A percentile compares a stretch with the other conserved stretches of the same genome.
Conservation (phyloP, 768 basidiomycete genomes). For the Pulveroboletus sp. region DNA sequence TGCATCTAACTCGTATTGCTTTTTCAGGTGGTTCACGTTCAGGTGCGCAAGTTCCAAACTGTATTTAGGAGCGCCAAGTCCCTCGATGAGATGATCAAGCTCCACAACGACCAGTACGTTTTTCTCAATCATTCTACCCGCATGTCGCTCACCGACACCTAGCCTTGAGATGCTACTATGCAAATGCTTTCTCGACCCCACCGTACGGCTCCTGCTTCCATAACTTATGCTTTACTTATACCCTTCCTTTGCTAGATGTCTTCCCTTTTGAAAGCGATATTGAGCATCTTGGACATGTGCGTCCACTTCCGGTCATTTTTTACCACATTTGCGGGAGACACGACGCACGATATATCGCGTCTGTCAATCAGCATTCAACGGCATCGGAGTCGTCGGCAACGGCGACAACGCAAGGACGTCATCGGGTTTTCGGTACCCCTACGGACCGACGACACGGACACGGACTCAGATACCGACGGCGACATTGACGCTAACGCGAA, state of each 20-base stretch:
- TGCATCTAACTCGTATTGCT: not conserved
- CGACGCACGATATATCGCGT: conserved; percentile 53
- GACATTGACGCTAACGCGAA: conserved; percentile 36
- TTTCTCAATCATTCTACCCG: not conserved
- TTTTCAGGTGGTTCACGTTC: conserved; percentile 63
- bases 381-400: conserved; percentile 62
- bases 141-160: not conserved
- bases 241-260: conserved; percentile 46
- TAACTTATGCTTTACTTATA: not conserved
- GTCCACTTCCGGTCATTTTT: conserved; percentile 69
- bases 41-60: conserved; percentile 59
- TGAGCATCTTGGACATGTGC: conserved; percentile 71
- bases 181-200: conserved; percentile 61
- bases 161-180: conserved; percentile 61
- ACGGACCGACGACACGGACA: no score
- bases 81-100: conserved; percentile 70
- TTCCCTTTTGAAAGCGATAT: conserved; percentile 60
- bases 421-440: conserved; percentile 55
- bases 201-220: conserved; percentile 39
- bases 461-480: no score
- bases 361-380: conserved; percentile 51
- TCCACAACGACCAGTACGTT: conserved; percentile 71
- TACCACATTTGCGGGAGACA: conserved; percentile 56
- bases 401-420: conserved; percentile 52
- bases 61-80: conserved; percentile 53